phyloP scores from a whole-genome alignment of 139 green algal genomes.

The Penium margaritaceum region DNA sequence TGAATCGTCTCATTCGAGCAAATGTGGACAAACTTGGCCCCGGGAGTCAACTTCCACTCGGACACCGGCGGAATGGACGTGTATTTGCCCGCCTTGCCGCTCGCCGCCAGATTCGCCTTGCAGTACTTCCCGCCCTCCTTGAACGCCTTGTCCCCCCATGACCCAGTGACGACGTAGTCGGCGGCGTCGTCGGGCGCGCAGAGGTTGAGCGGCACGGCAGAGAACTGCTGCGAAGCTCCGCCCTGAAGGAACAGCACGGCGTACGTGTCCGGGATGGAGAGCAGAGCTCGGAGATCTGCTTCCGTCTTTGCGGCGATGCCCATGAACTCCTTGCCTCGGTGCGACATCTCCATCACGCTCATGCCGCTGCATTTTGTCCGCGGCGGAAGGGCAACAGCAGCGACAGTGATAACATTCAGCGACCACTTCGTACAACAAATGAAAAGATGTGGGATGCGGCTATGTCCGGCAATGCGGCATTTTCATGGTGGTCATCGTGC shows the following conservation, averaged over 20 bases:
- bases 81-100: conserved; percentile 50
- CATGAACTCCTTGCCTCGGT: conserved; percentile 90
- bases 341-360: conserved; percentile 97
- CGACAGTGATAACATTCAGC: no score
- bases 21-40: conserved; percentile 89
- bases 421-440: no score
- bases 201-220: conserved; percentile 89
- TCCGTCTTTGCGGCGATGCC: conserved; percentile 81
- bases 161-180: conserved; percentile 91
- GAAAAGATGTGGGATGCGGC: no score
- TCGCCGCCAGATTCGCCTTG: conserved; percentile 51
- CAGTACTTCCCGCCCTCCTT: conserved; percentile 74
- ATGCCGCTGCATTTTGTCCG: conserved; percentile 72
- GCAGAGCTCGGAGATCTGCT: conserved; percentile 78
- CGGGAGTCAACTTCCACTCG: conserved; percentile 76
- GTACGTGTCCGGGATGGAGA: conserved; percentile 92
- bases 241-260: conserved; percentile 86
- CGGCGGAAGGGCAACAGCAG: no score
- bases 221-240: conserved; percentile 86
- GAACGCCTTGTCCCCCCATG: conserved; percentile 87
- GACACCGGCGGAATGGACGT: conserved; percentile 30
- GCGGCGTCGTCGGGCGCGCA: conserved; percentile 55
- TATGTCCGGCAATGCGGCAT: no score
- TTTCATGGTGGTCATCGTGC: no score
- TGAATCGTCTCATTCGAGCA: conserved; percentile 99